Evolutionary conservation across 169 alveolate genomes (phyloP).

Genomic region (Cryptosporidium ryanae): DNA sequence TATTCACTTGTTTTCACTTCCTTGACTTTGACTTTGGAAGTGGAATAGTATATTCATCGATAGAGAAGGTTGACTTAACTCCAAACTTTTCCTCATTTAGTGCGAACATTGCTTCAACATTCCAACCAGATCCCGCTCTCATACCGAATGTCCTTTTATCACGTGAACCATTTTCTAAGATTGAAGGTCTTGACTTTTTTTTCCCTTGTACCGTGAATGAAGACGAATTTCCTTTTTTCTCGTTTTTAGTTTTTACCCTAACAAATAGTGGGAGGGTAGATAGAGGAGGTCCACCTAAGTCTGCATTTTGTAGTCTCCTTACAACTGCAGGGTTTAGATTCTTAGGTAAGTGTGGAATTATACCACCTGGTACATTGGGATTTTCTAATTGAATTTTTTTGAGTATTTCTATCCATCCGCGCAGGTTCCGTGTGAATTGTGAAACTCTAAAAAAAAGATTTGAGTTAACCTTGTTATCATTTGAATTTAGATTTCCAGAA

Average conservation of each 20-base stretch:
- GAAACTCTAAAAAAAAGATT: slow-evolving; percentile 67
- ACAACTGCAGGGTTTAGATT: slow-evolving; percentile 73
- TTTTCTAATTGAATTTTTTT: slow-evolving; percentile 37
- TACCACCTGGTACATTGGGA: slow-evolving; percentile 28
- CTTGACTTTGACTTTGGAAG: slow-evolving; percentile 62
- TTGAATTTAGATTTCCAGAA: background rate
- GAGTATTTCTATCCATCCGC: slow-evolving; percentile 78
- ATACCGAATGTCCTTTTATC: slow-evolving; percentile 82
- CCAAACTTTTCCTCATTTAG: slow-evolving; percentile 88
- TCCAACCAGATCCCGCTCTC: slow-evolving; percentile 84
- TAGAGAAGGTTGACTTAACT: slow-evolving; percentile 85
- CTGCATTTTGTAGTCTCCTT: slow-evolving; percentile 78
- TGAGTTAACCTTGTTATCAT: background rate
- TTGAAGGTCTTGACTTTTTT: slow-evolving; percentile 26
- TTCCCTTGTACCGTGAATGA: slow-evolving; percentile 23
- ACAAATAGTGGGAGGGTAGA: slow-evolving; percentile 70
- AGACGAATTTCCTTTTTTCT: slow-evolving; percentile 32
- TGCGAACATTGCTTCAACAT: slow-evolving; percentile 89
- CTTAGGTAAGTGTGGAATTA: slow-evolving; percentile 48
- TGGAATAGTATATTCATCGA: slow-evolving; percentile 80
- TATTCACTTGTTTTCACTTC: background rate
- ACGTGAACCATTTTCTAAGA: slow-evolving; percentile 71
- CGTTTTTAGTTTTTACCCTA: slow-evolving; percentile 54
- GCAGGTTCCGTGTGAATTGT: slow-evolving; percentile 79
- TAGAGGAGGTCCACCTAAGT: slow-evolving; percentile 75